These are phyloP conservation scores for Xylaria multiplex DNA, from an alignment of 2,329 filamentous ascomycete species.

Conservation along the genomic window DNA sequence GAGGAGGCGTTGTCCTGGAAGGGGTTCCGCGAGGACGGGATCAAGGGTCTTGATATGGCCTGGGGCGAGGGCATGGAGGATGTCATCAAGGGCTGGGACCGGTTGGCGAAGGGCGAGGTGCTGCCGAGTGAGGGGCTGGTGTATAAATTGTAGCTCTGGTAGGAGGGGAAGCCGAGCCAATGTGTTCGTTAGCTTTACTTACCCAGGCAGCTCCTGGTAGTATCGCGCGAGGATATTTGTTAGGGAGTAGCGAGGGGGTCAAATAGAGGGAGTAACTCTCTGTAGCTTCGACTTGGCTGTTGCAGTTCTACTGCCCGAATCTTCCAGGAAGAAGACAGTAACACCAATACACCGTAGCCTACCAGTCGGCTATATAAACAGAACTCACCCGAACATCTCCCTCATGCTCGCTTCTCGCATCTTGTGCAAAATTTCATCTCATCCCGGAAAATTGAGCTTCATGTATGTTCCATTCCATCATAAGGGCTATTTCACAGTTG, in stretches of 20 bases:
- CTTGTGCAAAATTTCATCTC: background rate
- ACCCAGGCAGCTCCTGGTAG: background rate
- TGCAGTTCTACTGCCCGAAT: too few relatives aligned
- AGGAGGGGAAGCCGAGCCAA: background rate
- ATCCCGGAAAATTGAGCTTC: background rate
- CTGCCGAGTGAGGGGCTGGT: slow-evolving; percentile 45
- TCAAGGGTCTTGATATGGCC: slow-evolving; percentile 40
- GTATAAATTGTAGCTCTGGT: slow-evolving; percentile 41
- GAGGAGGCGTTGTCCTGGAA: slow-evolving; percentile 39
- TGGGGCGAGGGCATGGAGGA: slow-evolving; percentile 48
- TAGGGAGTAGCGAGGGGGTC: background rate
- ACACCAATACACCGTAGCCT: too few relatives aligned
- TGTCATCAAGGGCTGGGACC: slow-evolving; percentile 45
- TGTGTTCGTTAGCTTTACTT: background rate
- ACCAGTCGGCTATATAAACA: too few relatives aligned
- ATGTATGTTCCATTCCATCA: slow-evolving; percentile 19
- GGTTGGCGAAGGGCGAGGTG: slow-evolving; percentile 41
- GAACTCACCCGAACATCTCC: background rate
- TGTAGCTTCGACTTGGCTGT: too few relatives aligned
- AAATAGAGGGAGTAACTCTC: too few relatives aligned
- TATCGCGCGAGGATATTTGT: background rate
- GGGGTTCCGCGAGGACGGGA: slow-evolving; percentile 33
- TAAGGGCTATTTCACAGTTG: slow-evolving; percentile 3
- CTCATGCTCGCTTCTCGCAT: too few relatives aligned
- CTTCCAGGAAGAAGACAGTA: background rate